phyloP scores from a whole-genome alignment of 305 asterid species.

The Fraxinus paxiana region DNA sequence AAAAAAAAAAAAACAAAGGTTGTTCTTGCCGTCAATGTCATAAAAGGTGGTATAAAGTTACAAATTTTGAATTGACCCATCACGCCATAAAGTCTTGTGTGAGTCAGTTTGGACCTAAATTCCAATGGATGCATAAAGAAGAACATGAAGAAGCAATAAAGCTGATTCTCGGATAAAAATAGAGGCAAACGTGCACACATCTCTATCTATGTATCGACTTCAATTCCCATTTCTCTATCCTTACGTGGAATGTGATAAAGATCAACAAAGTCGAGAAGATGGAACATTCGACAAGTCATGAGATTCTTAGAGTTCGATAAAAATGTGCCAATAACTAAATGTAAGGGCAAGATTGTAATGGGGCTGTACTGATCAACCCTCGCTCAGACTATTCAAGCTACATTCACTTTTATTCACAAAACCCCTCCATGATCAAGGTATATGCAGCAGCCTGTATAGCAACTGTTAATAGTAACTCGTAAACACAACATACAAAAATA shows the following conservation, averaged over 20 bases:
- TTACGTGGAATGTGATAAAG: constrained; percentile 1
- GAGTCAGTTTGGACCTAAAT: neutral
- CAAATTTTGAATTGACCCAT: neutral
- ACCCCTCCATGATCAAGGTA: neutral
- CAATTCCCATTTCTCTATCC: neutral
- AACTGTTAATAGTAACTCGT: neutral
- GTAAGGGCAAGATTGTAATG: neutral
- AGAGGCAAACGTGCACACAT: neutral
- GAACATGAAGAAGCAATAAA: constrained; percentile 6
- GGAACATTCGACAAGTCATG: neutral
- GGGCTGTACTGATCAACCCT: neutral
- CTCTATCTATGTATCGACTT: neutral
- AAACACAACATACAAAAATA: neutral
- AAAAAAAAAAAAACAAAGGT: neutral
- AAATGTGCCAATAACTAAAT: neutral
- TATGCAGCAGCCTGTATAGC: neutral
- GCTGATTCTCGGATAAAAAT: neutral
- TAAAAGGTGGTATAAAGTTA: neutral
- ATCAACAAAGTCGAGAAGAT: neutral
- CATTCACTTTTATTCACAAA: neutral
- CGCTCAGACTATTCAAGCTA: neutral
- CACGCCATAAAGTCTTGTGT: neutral
- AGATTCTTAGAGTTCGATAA: neutral
- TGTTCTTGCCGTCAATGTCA: neutral
- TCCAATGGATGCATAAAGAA: neutral